Evolutionary conservation across 805 yeast species (phyloP).

Genomic region (Starmerella ratchasimensis): DNA sequence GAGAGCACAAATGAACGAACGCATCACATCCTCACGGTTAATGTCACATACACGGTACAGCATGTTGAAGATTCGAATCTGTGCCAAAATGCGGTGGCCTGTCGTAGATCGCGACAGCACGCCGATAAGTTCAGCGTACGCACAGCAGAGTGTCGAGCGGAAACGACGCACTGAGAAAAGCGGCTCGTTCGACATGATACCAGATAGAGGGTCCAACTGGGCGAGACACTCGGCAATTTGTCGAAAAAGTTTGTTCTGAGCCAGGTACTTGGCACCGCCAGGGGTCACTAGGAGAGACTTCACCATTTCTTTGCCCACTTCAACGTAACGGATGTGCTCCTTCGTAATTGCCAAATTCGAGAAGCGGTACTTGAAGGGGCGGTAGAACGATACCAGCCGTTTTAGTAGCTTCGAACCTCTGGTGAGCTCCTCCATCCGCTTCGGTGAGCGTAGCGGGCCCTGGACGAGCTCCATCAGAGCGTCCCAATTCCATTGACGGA

Average conservation of each 20-base stretch:
- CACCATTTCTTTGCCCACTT: constrained; percentile 63
- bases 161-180: constrained; percentile 50
- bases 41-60: constrained; percentile 41
- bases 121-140: constrained; percentile 71
- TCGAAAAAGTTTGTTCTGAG: constrained; percentile 57
- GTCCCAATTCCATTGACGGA: constrained; percentile 78
- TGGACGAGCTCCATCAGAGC: constrained; percentile 54
- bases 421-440: constrained; percentile 60
- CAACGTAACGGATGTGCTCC: constrained; percentile 44
- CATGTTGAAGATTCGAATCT: constrained; percentile 77
- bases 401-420: constrained; percentile 76
- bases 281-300: constrained; percentile 46
- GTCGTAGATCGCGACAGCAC: constrained; percentile 43
- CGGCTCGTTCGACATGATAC: constrained; percentile 59
- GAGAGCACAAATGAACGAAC: constrained; percentile 42
- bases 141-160: constrained; percentile 51
- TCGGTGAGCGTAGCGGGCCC: constrained; percentile 68
- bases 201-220: constrained; percentile 68
- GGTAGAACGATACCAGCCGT: constrained; percentile 66
- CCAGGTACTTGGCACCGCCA: constrained; percentile 53
- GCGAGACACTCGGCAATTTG: constrained; percentile 84
- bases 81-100: constrained; percentile 58
- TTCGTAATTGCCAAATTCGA: constrained; percentile 36
- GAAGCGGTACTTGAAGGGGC: constrained; percentile 84
- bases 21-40: constrained; percentile 20